A percentile compares a stretch with the other conserved stretches of the same genome.
Conservation (phyloP, 352 stramenopile genomes). For the Pythium aquatile region DNA sequence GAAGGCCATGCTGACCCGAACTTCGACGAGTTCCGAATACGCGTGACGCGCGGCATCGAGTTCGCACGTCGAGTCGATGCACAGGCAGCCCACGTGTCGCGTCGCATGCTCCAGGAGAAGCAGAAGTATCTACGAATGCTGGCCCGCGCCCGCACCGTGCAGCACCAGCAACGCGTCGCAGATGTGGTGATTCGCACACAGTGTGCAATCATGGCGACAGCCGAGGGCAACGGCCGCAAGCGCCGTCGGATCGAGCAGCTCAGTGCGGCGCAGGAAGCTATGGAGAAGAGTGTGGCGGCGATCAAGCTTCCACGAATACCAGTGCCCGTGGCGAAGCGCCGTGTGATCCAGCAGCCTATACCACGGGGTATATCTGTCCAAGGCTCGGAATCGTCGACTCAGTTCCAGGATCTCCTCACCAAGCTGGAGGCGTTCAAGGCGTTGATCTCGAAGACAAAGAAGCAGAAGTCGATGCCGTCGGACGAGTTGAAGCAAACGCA, state of each 20-base stretch:
- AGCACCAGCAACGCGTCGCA: slow-evolving; percentile 61
- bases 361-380: background rate
- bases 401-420: slow-evolving; percentile 18
- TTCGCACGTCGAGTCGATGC: slow-evolving; percentile 41
- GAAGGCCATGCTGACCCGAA: slow-evolving; percentile 4
- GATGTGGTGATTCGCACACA: slow-evolving; percentile 60
- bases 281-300: slow-evolving; percentile 14
- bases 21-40: slow-evolving; percentile 72
- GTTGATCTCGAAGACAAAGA: slow-evolving; percentile 2
- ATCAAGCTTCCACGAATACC: slow-evolving; percentile 1
- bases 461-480: background rate
- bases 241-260: slow-evolving; percentile 53
- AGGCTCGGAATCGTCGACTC: background rate
- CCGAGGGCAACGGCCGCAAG: slow-evolving; percentile 30
- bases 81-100: slow-evolving; percentile 34
- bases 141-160: slow-evolving; percentile 36
- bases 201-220: slow-evolving; percentile 48
- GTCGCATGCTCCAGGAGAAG: slow-evolving; percentile 40
- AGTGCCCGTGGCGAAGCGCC: background rate
- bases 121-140: slow-evolving; percentile 46
- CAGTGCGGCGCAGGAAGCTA: slow-evolving; percentile 40
- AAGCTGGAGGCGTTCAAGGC: slow-evolving; percentile 22
- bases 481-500: background rate
- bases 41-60: slow-evolving; percentile 48
- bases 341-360: slow-evolving; percentile 1